Percentiles rank a stretch among this genome's conserved stretches.
Conservation (phyloP, 306 rosid genomes). For the Vicia villosa region DNA sequence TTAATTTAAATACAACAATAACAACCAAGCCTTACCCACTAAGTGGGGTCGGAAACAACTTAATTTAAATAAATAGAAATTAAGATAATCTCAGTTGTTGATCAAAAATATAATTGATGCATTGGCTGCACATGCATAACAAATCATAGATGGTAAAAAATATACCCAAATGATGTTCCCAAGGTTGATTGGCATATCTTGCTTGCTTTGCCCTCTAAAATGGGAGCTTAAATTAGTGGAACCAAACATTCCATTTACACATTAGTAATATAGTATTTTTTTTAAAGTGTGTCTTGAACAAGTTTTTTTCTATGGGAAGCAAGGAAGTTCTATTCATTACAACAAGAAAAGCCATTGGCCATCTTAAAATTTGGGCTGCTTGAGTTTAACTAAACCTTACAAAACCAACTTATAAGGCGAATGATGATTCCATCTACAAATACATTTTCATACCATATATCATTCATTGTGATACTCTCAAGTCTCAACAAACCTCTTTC, state of each 20-base stretch:
- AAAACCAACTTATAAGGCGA: not conserved
- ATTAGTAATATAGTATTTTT: not conserved
- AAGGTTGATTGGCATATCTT: not conserved
- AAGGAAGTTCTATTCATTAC: not conserved
- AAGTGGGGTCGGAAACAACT: too few relatives aligned
- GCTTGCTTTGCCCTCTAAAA: not conserved
- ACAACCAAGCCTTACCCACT: too few relatives aligned
- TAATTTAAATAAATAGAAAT: too few relatives aligned
- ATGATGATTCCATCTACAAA: not conserved
- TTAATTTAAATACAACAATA: not conserved
- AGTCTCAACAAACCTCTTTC: not conserved
- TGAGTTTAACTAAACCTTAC: not conserved
- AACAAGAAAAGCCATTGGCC: not conserved
- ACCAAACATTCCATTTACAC: not conserved
- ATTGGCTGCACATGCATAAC: not conserved
- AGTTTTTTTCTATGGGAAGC: not conserved
- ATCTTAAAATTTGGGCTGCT: not conserved
- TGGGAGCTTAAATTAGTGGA: not conserved
- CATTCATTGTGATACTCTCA: not conserved
- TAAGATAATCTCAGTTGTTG: not conserved
- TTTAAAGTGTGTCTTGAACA: not conserved
- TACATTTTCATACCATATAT: not conserved
- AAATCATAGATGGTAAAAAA: not conserved
- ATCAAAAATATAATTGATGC: not conserved
- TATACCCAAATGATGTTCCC: not conserved